A percentile compares a stretch with the other conserved stretches of the same genome.
Conservation (phyloP, 352 stramenopile genomes). For the Pseudoperonospora humuli region DNA sequence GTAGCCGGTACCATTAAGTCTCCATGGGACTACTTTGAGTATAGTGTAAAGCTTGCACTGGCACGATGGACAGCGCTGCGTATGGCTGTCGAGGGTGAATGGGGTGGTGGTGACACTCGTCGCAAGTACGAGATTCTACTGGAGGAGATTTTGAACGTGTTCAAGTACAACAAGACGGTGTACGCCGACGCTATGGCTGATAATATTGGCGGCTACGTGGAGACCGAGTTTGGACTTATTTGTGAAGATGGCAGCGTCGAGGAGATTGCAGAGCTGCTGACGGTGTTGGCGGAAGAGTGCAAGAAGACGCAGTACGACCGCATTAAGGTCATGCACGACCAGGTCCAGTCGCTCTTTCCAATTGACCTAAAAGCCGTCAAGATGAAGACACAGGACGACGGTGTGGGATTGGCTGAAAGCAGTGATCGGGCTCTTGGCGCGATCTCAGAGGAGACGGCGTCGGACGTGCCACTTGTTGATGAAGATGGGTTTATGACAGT, state of each 20-base stretch:
- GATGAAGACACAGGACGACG: conserved; percentile 37
- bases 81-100: conserved; percentile 80
- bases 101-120: conserved; percentile 68
- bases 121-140: conserved; percentile 80
- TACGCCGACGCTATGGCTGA: conserved; percentile 57
- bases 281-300: conserved; percentile 61
- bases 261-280: conserved; percentile 59
- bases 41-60: conserved; percentile 69
- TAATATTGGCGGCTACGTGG: conserved; percentile 66
- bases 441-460: conserved; percentile 31
- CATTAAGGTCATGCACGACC: conserved; percentile 60
- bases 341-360: conserved; percentile 61
- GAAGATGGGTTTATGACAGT: conserved; percentile 73
- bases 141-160: conserved; percentile 69
- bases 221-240: conserved; percentile 66
- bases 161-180: conserved; percentile 75
- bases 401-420: conserved; percentile 8
- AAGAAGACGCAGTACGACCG: conserved; percentile 67
- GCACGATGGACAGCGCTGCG: conserved; percentile 75
- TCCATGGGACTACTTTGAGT: conserved; percentile 81
- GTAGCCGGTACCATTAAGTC: conserved; percentile 48
- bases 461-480: conserved; percentile 32
- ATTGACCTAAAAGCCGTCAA: conserved; percentile 80
- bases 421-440: conserved; percentile 9
- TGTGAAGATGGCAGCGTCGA: conserved; percentile 76